Conservation (phyloP, 2,329 filamentous ascomycete genomes). For the Aspergillus novoparasiticus region DNA sequence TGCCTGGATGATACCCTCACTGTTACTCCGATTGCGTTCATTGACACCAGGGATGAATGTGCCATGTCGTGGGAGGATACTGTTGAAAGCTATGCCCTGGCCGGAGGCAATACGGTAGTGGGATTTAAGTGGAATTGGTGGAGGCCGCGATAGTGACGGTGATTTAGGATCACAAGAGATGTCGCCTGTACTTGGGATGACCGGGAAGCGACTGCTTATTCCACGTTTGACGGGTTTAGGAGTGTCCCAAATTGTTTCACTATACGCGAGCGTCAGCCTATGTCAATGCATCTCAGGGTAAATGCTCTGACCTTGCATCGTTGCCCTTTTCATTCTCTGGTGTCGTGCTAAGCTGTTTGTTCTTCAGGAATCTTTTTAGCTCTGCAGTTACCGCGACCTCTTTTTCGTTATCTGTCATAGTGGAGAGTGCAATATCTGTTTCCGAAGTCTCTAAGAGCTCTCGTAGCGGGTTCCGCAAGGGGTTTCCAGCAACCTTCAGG, state of each 20-base stretch:
- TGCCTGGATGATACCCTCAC: constrained; percentile 59
- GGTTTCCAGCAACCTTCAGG: constrained; percentile 87
- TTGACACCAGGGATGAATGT: constrained; percentile 71
- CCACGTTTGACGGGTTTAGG: constrained; percentile 68
- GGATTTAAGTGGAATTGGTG: constrained; percentile 77
- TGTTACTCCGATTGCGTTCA: constrained; percentile 61
- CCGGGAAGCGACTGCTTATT: constrained; percentile 60
- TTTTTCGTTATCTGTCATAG: constrained; percentile 61
- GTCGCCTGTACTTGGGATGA: constrained; percentile 50
- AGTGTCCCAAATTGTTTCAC: constrained; percentile 75
- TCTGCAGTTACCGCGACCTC: constrained; percentile 62
- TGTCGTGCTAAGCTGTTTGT: constrained; percentile 42
- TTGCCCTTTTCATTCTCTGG: constrained; percentile 50
- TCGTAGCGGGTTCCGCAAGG: constrained; percentile 75
- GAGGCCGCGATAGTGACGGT: constrained; percentile 66
- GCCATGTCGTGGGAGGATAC: constrained; percentile 66
- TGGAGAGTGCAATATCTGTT: constrained; percentile 60
- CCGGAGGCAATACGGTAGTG: constrained; percentile 67
- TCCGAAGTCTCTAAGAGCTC: constrained; percentile 69
- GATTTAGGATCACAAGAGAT: constrained; percentile 74
- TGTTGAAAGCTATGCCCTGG: constrained; percentile 39
- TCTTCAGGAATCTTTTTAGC: constrained; percentile 60
- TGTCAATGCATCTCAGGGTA: not conserved
- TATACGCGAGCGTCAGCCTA: constrained; percentile 42
- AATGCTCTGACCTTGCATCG: constrained; percentile 41